Evolutionary conservation across 164 flowering plant species (phyloP).

Genomic region (Liriodendron chinense): DNA sequence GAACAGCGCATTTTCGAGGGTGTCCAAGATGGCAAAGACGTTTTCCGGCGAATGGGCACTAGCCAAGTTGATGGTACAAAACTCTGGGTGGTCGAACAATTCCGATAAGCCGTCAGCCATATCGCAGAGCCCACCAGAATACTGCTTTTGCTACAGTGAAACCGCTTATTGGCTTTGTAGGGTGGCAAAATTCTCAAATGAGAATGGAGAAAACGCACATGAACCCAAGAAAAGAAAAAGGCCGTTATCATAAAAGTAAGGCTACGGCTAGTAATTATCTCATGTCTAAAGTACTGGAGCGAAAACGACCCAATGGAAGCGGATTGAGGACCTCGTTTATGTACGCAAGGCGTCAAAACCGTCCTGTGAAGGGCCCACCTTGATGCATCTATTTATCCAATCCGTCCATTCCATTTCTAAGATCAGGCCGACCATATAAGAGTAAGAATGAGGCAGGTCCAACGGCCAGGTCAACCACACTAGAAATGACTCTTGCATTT

Average conservation of each 20-base stretch:
- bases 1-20: constrained; percentile 31
- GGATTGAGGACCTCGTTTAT: too few species aligned
- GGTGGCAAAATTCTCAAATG: background rate
- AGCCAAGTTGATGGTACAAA: constrained; percentile 27
- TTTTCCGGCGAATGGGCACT: constrained; percentile 47
- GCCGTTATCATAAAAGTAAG: background rate
- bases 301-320: background rate
- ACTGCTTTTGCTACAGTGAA: background rate
- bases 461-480: too few species aligned
- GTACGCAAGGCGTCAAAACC: too few species aligned
- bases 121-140: background rate
- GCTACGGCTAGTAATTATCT: background rate
- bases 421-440: too few species aligned
- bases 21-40: constrained; percentile 60
- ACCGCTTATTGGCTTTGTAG: too few species aligned
- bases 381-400: too few species aligned
- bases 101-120: constrained; percentile 41
- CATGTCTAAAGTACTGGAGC: background rate
- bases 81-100: constrained; percentile 42
- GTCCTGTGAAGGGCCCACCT: too few species aligned
- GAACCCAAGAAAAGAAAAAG: background rate
- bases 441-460: too few species aligned
- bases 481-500: too few species aligned
- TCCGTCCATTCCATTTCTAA: too few species aligned
- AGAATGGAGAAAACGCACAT: background rate